Evolutionary conservation across 2,329 filamentous ascomycete genomes (phyloP), one percentile per base, ranked within the genome.

Genomic region (Colletotrichum chrysophilum): DNA sequence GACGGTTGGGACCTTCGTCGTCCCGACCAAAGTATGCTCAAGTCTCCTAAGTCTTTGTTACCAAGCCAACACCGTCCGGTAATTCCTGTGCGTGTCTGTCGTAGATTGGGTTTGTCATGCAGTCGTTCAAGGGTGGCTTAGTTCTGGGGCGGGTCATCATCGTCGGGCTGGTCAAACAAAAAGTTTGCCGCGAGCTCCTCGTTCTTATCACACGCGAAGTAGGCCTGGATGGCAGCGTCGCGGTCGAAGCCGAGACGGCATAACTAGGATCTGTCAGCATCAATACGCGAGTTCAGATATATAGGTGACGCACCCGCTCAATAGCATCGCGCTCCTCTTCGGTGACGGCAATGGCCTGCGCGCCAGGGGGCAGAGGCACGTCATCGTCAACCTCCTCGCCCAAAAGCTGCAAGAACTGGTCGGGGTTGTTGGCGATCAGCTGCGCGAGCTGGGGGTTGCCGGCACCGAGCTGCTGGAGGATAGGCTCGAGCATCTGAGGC

Each of bases 161-260:
- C 96, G 77, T 98, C 96, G 12, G 96, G 96, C 87, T 98, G 96
- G 81, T 99, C 97, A 83, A 99, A 99, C 76, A 99, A 89, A 86
- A 98, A 98, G 87, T 99, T 99, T 78, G 97, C 97, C 1, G 97
- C 97, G 67, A 99, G 90, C 86, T 99, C 97, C 87, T 99, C 97
- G 85, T 99, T 98, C 91, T 98, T 99, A 86, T 99, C 97, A 85
- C 97, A 99, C 38, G 97, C 97, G 84, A 99, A 99, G 87, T 98
- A 99, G 30, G 97, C 97, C 87, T 99, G 96, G 79, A 98, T 98
- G 67, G 97, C 97, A 80, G 96, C 92, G 80, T 98, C 96, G 76
- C 96, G 93, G 80, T 96, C 93, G 84, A 99, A 99, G 43, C 97
- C 97, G 60, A 99, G 93, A 78, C 94, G 94, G 87, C 95, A 98